Evolutionary conservation across 1,139 yeast genomes (phyloP), one percentile per base, ranked within the genome.

Genomic region (Sugiyamaella xylanicola): DNA sequence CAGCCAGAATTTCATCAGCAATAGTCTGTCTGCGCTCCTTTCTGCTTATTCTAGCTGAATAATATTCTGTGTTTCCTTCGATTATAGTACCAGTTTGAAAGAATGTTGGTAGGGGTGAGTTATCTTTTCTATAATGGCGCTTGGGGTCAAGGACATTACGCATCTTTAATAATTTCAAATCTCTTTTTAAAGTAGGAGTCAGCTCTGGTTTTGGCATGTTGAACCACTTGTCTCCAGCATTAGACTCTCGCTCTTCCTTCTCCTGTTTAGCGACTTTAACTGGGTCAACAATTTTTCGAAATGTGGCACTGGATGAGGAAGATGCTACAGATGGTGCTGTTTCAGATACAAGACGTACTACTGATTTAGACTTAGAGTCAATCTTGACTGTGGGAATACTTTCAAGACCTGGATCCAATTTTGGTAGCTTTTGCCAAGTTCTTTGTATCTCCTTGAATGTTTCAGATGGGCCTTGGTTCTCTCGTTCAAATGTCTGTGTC

Each of bases 131-230:
- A 73, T 93, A 93, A 73, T 91, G 97, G 66, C 98, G 82, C 72
- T 93, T 93, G 3, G 98, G 98, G 68, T 93, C 99, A 61, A 93
- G 78, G 17, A 93, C 97, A 60, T 87, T 85, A 72, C 99, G 84
- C 76, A 92, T 89, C 67, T 89, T 86, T 56, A 93, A 77, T 32
- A 93, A 74, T 68, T 84, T 77, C 64, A 95, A 71, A 70, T 93
- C 98, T 58, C 96, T 78, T 66, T 86, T 87, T 32, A 88, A 69
- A 48, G 79, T 80, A 1, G 86, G 83, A 0, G 96, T 88, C 61
- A 91, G 72, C 64, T 89, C 96, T 1, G 88, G 85, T 61, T 84
- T 85, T 46, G 89, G 88, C 82, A 93, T 80, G 58, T 85, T 79
- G 69, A 91, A 93, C 98, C 98, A 93, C 60, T 84, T 76, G 37